Conservation (phyloP, 495 filamentous ascomycete species). For the Penicillium nucicola region DNA sequence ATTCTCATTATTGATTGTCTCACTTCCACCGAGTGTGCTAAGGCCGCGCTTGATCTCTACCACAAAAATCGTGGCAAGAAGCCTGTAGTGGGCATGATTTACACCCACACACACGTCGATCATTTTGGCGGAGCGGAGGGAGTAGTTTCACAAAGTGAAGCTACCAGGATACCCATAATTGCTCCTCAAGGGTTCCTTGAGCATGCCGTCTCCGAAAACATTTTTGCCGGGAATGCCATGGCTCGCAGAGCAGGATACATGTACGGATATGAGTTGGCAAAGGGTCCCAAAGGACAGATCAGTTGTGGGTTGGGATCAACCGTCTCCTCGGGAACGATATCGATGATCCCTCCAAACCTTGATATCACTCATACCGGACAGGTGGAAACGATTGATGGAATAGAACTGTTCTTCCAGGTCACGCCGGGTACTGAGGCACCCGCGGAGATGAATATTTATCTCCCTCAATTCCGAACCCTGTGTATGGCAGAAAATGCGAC, state of each 20-base stretch:
- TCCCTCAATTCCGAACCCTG: slow-evolving; percentile 12
- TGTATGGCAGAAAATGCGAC: slow-evolving; percentile 19
- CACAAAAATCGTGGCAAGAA: slow-evolving; percentile 4
- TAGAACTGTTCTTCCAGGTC: slow-evolving; percentile 18
- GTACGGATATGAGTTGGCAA: slow-evolving; percentile 13
- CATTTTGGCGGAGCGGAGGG: slow-evolving; percentile 18
- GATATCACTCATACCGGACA: slow-evolving; percentile 10
- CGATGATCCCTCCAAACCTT: slow-evolving; percentile 13
- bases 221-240: slow-evolving; percentile 17
- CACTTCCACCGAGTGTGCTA: slow-evolving; percentile 13
- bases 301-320: slow-evolving; percentile 13
- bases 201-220: slow-evolving; percentile 15
- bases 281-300: slow-evolving; percentile 10
- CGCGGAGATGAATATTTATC: slow-evolving; percentile 19
- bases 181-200: slow-evolving; percentile 21
- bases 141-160: slow-evolving; percentile 1
- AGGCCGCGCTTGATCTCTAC: slow-evolving; percentile 14
- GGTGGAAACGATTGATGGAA: slow-evolving; percentile 8
- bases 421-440: slow-evolving; percentile 21
- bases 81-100: slow-evolving; percentile 15
- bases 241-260: slow-evolving; percentile 16
- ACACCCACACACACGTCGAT: slow-evolving; percentile 20
- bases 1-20: slow-evolving; percentile 23
- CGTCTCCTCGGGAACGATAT: slow-evolving; percentile 5
- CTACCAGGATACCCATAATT: slow-evolving; percentile 4